A percentile compares a stretch with the other conserved stretches of the same genome.
These are phyloP conservation scores for Elaphomyces granulatus DNA, from an alignment of 495 filamentous ascomycete species.

Conservation along the genomic window DNA sequence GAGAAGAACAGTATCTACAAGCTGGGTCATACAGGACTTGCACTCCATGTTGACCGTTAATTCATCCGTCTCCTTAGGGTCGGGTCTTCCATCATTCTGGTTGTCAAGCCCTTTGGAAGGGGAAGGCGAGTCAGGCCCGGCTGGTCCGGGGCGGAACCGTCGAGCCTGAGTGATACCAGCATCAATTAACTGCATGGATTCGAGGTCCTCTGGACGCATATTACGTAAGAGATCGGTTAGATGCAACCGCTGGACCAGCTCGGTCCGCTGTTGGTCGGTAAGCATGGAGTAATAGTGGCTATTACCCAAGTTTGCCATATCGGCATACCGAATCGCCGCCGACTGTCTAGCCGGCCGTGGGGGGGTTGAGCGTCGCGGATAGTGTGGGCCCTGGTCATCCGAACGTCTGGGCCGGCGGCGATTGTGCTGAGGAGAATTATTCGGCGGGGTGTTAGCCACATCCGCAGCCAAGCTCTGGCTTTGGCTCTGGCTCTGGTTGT, in stretches of 20 bases:
- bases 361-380: constrained; percentile 1
- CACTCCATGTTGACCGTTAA: constrained; percentile 39
- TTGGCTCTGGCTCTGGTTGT: constrained; percentile 6
- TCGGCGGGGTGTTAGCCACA: not conserved
- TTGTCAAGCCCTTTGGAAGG: constrained; percentile 9
- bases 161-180: constrained; percentile 1
- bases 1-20: constrained; percentile 38
- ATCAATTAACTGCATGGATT: constrained; percentile 5
- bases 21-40: constrained; percentile 39
- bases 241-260: not conserved
- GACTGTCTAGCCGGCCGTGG: not conserved
- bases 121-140: not conserved
- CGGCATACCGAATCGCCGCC: not conserved
- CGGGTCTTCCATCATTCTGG: constrained; percentile 18
- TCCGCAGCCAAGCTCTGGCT: constrained; percentile 4
- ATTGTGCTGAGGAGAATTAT: constrained; percentile 2
- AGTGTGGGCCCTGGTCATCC: not conserved
- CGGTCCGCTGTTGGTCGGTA: constrained; percentile 2
- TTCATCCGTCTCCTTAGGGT: constrained; percentile 30
- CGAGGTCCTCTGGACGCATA: constrained; percentile 3
- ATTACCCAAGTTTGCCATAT: not conserved
- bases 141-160: not conserved
- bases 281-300: not conserved
- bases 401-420: constrained; percentile 5
- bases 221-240: constrained; percentile 2